Base-by-base conservation (phyloP, 2,329 filamentous ascomycete species). In the Monosporascus sp. region DNA sequence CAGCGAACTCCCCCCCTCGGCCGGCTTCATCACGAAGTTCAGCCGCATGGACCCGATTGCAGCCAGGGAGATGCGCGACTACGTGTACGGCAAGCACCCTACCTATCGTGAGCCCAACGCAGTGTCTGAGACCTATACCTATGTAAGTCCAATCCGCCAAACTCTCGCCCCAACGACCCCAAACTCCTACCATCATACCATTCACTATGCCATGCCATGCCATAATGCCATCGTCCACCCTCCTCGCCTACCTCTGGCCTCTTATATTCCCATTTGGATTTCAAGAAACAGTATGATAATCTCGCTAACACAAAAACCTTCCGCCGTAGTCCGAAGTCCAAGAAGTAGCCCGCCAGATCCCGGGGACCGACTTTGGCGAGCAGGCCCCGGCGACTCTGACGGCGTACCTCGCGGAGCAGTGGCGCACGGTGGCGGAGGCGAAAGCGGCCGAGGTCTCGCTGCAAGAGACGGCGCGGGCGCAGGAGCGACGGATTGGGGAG, bases 41-140 rank as follows among this genome's bases (percentile, higher is more conserved):
- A 56, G 57, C 16, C 66, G 64, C 47, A 73, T 72, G 71, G 62
- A 62, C 14, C 69, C 69, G 1, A 47, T 56, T 5, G 59, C 58
- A 1, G 65, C 57, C 16, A 54, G 59, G 31, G 54, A 59, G 17
- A 51, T 68, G 8, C 64, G 59, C 20, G 50, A 56, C 11, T 51
- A 55, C 16, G 11, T 58, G 7, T 64, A 62, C 22, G 60, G 60
- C 6, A 45, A 24, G 16, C 11, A 49, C 7, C 27, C 38, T 19
- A 40, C 27, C 27, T 17, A 31, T 7, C 8, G 17, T 7, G 31
- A 8, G 17, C 34, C 17, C 5, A 26, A 40, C 16, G 20, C 47
- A 20, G 6, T 44, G 2, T 47, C 57, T 1, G 49, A 59, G 2
- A 62, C 52, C 49, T 56, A 19, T 22, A 40, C 9, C 63, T 66